These are phyloP conservation scores for Coemansia brasiliensis DNA, from an alignment of 192 early-diverging fungal genomes.

Conservation along the genomic window DNA sequence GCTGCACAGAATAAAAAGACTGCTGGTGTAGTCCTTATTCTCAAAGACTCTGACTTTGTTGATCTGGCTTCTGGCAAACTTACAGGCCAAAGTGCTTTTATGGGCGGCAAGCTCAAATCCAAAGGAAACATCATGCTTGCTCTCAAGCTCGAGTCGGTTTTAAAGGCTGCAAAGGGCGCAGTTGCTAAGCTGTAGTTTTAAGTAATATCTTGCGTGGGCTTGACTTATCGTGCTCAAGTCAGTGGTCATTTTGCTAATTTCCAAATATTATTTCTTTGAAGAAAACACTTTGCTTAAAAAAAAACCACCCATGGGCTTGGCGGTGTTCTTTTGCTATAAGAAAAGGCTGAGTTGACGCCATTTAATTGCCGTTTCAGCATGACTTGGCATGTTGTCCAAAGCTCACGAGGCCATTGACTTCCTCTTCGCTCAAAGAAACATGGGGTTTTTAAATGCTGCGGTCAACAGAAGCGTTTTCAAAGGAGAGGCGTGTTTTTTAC, in stretches of 20 bases:
- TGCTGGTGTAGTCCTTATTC: slow-evolving; percentile 70
- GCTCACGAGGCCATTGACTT: slow-evolving; percentile 1
- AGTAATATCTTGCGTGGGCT: background rate
- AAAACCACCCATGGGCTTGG: background rate
- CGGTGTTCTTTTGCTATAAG: no score
- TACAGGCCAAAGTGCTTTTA: slow-evolving; percentile 89
- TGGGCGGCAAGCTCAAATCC: slow-evolving; percentile 87
- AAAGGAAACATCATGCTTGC: slow-evolving; percentile 76
- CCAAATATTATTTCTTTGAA: background rate
- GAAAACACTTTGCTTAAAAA: background rate
- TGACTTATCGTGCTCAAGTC: background rate
- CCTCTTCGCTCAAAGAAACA: background rate
- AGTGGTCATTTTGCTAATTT: background rate
- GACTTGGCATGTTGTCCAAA: no score
- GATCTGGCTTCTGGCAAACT: slow-evolving; percentile 81
- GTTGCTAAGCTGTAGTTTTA: slow-evolving; percentile 63
- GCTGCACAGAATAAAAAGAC: slow-evolving; percentile 58
- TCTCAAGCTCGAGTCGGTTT: slow-evolving; percentile 68
- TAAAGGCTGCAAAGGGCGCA: slow-evolving; percentile 58
- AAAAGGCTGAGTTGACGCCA: background rate
- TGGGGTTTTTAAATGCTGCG: background rate
- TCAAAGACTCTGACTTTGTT: slow-evolving; percentile 81
- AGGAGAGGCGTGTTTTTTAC: background rate
- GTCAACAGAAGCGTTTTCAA: background rate
- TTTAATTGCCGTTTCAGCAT: background rate